Base-by-base conservation (phyloP, 371 early-diverging fungal genomes). In the Mucor velutinosus region DNA sequence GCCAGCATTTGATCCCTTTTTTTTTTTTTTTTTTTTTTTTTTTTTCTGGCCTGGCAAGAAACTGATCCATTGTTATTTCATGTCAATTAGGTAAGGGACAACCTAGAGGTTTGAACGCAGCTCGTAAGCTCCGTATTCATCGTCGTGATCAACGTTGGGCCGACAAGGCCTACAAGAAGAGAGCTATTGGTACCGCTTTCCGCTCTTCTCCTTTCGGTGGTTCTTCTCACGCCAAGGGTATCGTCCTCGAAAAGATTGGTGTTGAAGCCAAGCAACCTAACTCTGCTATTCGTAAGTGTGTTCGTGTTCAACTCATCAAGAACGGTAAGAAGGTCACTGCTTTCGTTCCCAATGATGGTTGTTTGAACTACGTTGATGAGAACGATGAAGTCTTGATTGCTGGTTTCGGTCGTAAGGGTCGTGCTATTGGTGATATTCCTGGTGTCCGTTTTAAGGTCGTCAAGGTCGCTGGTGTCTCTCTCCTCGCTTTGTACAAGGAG, bases 181-280 rank as follows among this genome's bases (percentile, higher is more conserved):
- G 97, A 75, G 95, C 96, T 64, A 88, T 99, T 64, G 99, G 99
- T 76, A 99, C 99, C 75, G 97, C 96, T 66, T 98, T 86, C 94
- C 95, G 95, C 84, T 95, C 92, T 77, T 94, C 94, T 74, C 98
- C 99, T 53, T 97, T 99, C 87, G 98, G 95, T 86, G 98, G 97
- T 67, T 93, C 99, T 65, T 99, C n/a, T n/a, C n/a, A n/a, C n/a
- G n/a, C n/a, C 82, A 99, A 98, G 93, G 99, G 99, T 69, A 99
- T 99, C 80, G 99, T 99, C 66, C 89, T 99, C 62, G 99, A 99
- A 90, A 99, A 99, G 93, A 98, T 99, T 87, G 99, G 99, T 93
- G 97, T 99, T 76, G 99, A 99, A 91, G 99, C 99, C 76, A 99
- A 99, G 89, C 99, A 99, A 90, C 99, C 99, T 77, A 99, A 99